phyloP scores from a whole-genome alignment of 1,284 basidiomycete species.

The Heterobasidion irregulare region DNA sequence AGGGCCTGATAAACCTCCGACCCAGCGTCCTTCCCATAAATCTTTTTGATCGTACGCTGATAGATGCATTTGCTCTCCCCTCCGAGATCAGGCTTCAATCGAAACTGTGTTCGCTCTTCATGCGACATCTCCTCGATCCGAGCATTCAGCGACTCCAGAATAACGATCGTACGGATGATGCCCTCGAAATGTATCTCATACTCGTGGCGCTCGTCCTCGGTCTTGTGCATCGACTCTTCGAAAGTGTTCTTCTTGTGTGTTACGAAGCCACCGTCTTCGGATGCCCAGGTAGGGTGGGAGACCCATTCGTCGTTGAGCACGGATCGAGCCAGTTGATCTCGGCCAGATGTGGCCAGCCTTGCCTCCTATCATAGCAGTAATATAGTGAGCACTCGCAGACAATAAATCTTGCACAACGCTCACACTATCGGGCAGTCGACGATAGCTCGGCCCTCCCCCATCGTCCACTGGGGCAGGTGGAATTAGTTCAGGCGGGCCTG shows the following conservation, averaged over 20 bases:
- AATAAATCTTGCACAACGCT: slow-evolving; percentile 26
- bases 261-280: slow-evolving; percentile 91
- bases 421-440: slow-evolving; percentile 81
- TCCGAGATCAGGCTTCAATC: slow-evolving; percentile 84
- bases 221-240: slow-evolving; percentile 93
- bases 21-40: slow-evolving; percentile 84
- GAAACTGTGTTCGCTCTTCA: slow-evolving; percentile 82
- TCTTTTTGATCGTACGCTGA: slow-evolving; percentile 90
- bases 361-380: slow-evolving; percentile 58
- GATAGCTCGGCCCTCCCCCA: slow-evolving; percentile 84
- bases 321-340: slow-evolving; percentile 92
- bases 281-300: slow-evolving; percentile 96
- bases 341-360: slow-evolving; percentile 85
- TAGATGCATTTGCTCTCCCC: slow-evolving; percentile 87
- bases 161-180: slow-evolving; percentile 83
- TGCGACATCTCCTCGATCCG: slow-evolving; percentile 87
- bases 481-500: slow-evolving; percentile 56
- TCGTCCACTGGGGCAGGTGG: slow-evolving; percentile 67
- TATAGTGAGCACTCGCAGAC: neutral
- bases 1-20: slow-evolving; percentile 84
- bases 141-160: slow-evolving; percentile 84
- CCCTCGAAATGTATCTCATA: slow-evolving; percentile 97
- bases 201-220: slow-evolving; percentile 98
- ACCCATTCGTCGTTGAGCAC: slow-evolving; percentile 97
- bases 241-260: slow-evolving; percentile 97